Evolutionary conservation across 2,329 filamentous ascomycete genomes (phyloP), one percentile per base, ranked within the genome.

Genomic region (Aspergillus fijiensis): DNA sequence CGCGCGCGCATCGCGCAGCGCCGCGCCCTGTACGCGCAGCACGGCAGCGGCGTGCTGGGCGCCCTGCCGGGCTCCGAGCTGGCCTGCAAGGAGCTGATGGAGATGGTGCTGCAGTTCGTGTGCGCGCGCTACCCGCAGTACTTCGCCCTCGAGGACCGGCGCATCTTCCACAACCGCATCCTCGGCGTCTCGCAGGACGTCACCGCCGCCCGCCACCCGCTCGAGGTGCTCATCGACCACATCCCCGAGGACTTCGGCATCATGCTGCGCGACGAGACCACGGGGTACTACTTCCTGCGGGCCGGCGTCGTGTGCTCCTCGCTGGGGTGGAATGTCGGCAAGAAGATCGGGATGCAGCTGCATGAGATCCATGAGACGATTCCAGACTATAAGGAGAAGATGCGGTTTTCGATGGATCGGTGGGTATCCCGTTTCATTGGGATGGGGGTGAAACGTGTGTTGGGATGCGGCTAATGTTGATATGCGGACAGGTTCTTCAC

Each of bases 371-470:
- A 96, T 70, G 77, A 77, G 1, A 82, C 84, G 0, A 89, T 96
- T 23, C 91, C 92, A 0, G 90, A 95, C 68, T 96, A 94, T 73
- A 90, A 90, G 65, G 88, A 91, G 72, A 96, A 93, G 79, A 92
- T 96, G 89, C 85, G 89, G 42, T 89, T 92, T 64, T 92, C 89
- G 47, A 93, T 96, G 89, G 91, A 96, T 69, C 82, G 90, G 85
- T 91, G 76, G 54, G 83, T 70, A 29, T 21, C 2, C 5, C 11
- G 23, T 5, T 6, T 21, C 25, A 12, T 14, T 4, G 5, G 6
- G 6, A 1, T 27, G n/a, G 11, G 23, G 23, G 23, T 23, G 23
- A 23, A 23, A 23, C 3, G 3, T 23, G 23, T 23, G 23, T 23
- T 23, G 23, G 3, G n/a, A 25, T 29, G 7, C 2, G 33, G 29